These are phyloP conservation scores for Trypanosomatidae sp. DNA, from an alignment of 208 protist genomes.

Conservation along the genomic window DNA sequence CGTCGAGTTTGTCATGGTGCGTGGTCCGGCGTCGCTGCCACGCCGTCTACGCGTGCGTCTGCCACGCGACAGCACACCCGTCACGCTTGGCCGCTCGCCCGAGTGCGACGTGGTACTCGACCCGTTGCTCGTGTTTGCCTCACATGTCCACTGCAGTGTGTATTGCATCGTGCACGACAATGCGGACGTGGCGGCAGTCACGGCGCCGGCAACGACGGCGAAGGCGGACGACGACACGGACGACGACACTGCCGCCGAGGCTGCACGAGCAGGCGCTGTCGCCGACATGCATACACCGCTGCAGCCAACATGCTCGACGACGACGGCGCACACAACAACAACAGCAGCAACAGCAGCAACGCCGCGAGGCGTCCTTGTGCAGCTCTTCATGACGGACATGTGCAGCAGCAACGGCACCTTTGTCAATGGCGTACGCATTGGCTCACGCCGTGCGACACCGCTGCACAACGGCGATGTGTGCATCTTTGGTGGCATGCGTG, in stretches of 20 bases:
- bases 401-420: slow-evolving; percentile 86
- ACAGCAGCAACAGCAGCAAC: background rate
- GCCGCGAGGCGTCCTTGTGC: background rate
- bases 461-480: slow-evolving; percentile 46
- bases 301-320: no score
- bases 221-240: background rate
- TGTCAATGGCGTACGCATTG: slow-evolving; percentile 53
- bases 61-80: slow-evolving; percentile 15
- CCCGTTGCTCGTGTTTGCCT: slow-evolving; percentile 57
- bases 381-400: slow-evolving; percentile 51
- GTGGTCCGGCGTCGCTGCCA: slow-evolving; percentile 31
- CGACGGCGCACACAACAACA: no score
- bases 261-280: no score
- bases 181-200: background rate
- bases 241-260: no score
- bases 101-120: slow-evolving; percentile 58
- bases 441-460: slow-evolving; percentile 15
- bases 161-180: slow-evolving; percentile 4
- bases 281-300: no score
- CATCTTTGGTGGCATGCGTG: slow-evolving; percentile 82
- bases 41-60: slow-evolving; percentile 30
- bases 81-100: slow-evolving; percentile 42
- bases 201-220: background rate
- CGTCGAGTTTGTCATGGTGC: slow-evolving; percentile 35
- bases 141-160: slow-evolving; percentile 65